A percentile compares a stretch with the other conserved stretches of the same genome.
Conservation (phyloP, 805 yeast genomes). For the Yamadazyma nakazawae region DNA sequence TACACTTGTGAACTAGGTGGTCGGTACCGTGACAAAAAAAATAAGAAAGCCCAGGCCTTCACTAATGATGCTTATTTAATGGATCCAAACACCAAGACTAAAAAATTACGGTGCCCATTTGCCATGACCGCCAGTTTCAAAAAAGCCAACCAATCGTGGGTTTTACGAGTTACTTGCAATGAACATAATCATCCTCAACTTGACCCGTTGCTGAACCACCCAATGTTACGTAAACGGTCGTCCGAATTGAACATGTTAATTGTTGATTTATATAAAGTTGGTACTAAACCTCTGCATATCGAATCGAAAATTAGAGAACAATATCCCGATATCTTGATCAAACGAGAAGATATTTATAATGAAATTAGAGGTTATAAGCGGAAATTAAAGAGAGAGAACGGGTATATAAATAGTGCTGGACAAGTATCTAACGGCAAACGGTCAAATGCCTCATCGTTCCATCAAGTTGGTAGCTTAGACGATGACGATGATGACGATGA, state of each 20-base stretch:
- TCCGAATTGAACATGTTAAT: slow-evolving; percentile 51
- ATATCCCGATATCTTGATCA: slow-evolving; percentile 51
- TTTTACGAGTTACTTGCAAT: slow-evolving; percentile 50
- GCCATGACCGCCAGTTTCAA: slow-evolving; percentile 57
- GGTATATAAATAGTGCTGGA: slow-evolving; percentile 18
- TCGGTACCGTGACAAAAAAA: slow-evolving; percentile 49
- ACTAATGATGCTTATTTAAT: slow-evolving; percentile 33
- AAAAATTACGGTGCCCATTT: slow-evolving; percentile 55
- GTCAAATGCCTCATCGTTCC: slow-evolving; percentile 24
- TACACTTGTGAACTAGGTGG: slow-evolving; percentile 61
- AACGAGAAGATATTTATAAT: slow-evolving; percentile 56
- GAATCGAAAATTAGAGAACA: slow-evolving; percentile 50
- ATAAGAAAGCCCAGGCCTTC: slow-evolving; percentile 23
- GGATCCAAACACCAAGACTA: slow-evolving; percentile 44
- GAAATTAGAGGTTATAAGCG: slow-evolving; percentile 56
- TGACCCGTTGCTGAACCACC: slow-evolving; percentile 53
- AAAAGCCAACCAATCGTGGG: slow-evolving; percentile 49
- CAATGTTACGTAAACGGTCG: slow-evolving; percentile 53
- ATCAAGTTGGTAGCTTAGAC: slow-evolving; percentile 21
- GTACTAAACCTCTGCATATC: slow-evolving; percentile 54
- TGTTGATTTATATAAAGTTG: slow-evolving; percentile 49
- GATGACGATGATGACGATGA: slow-evolving; percentile 19
- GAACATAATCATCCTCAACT: slow-evolving; percentile 59
- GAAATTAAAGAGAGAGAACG: slow-evolving; percentile 41
- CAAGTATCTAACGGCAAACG: slow-evolving; percentile 22